Evolutionary conservation across 2,329 filamentous ascomycete genomes (phyloP), one percentile per base, ranked within the genome.

Genomic region (Achaetomium macrosporum): DNA sequence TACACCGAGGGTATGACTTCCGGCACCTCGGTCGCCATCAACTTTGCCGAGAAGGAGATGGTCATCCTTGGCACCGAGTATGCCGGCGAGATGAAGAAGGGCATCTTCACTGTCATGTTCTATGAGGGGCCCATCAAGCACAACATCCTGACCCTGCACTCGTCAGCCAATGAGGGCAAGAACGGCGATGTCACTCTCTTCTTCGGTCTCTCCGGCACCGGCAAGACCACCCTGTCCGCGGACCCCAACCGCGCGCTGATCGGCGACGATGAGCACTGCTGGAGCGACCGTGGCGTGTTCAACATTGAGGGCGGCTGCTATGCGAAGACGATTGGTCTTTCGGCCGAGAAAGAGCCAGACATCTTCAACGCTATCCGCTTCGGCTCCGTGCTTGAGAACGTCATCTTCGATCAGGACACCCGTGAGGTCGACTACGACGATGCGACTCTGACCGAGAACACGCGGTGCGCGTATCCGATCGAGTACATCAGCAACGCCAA

Each of bases 61-160:
- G 93, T 99, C 64, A 99, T 99, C 70, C 85, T 99, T 53, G 93
- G 93, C 71, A 99, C 93, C 35, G 93, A 99, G 77, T 99, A 99
- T 69, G 93, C 93, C 53, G 92, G 92, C 66, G 88, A 92, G 76
- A 92, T 93, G 88, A 96, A 96, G 79, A 96, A 96, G 80, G 91
- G 93, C 65, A 83, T 99, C 73, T 99, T 99, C 82, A 99, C 93
- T 44, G 90, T 99, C 47, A 85, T 99, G 70, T 99, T 96, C 83
- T 99, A 97, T 79, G 93, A 99, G 80, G 99, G 97, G 91, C 93
- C 93, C 57, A 89, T 99, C 70, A 96, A 96, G 84, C 93, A 99
- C 83, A 95, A 97, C 73, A 92, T 99, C 65, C 78, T 99, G 63
- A 99, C 93, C 39, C 85, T 99, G 51, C 93, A 99, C 81, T 99